phyloP scores from a whole-genome alignment of 768 basidiomycete species.

The Thelephora ganbajun region DNA sequence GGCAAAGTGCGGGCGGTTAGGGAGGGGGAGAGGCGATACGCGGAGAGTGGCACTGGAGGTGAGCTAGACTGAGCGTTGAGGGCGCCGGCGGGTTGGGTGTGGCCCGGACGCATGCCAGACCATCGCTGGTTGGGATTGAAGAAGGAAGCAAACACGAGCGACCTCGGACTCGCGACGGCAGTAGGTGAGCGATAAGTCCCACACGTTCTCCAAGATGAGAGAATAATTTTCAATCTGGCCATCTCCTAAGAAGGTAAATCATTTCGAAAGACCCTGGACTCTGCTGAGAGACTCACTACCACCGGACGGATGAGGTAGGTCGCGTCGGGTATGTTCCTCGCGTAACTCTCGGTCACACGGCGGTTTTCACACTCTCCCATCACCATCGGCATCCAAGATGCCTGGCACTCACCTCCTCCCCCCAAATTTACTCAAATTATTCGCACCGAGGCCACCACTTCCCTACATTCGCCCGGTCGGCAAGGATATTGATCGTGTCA shows the following conservation, averaged over 20 bases:
- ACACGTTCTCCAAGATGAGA: no score
- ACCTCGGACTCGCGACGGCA: conserved; percentile 4
- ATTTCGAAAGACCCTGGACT: no score
- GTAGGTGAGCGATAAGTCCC: no score
- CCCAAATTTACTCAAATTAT: conserved; percentile 92
- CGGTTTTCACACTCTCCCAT: not conserved
- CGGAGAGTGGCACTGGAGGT: conserved; percentile 5
- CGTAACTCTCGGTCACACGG: not conserved
- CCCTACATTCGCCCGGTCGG: conserved; percentile 79
- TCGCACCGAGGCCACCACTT: conserved; percentile 84
- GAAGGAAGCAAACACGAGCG: conserved; percentile 33
- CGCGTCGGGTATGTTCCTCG: no score
- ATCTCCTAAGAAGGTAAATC: no score
- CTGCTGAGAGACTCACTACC: not conserved
- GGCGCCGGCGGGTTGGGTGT: conserved; percentile 6
- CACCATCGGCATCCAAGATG: conserved; percentile 16
- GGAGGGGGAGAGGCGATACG: conserved; percentile 14
- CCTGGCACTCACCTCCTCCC: conserved; percentile 82
- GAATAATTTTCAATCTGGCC: no score
- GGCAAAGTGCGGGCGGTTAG: conserved; percentile 40
- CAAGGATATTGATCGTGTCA: conserved; percentile 66
- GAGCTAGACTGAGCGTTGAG: conserved; percentile 7
- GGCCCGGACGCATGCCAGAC: conserved; percentile 13
- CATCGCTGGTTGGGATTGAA: conserved; percentile 54
- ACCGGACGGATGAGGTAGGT: not conserved